phyloP scores from a whole-genome alignment of 192 early-diverging fungal genomes.

The Coemansia reversa region DNA sequence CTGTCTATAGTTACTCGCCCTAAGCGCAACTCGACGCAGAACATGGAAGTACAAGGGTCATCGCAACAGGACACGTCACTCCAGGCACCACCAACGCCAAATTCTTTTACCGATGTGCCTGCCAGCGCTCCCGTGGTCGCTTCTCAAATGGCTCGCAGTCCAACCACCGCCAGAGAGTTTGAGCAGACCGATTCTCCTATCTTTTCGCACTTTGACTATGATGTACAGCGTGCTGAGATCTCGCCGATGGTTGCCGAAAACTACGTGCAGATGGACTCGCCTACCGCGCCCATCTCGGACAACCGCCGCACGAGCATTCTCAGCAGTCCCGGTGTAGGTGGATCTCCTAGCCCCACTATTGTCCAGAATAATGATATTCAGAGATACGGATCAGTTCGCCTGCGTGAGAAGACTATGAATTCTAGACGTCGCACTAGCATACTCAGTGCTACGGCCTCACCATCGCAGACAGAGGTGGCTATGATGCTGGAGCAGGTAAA shows the following conservation, averaged over 20 bases:
- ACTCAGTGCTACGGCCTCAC: constrained; percentile 13
- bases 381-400: constrained; percentile 9
- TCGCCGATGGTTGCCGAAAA: constrained; percentile 7
- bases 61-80: constrained; percentile 7
- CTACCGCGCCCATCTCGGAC: neutral
- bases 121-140: neutral
- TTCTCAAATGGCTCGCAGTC: constrained; percentile 1
- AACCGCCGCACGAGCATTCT: constrained; percentile 3
- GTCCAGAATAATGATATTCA: neutral
- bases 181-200: constrained; percentile 27
- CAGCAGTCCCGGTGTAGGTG: neutral
- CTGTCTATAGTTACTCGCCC: constrained; percentile 14
- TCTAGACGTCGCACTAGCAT: constrained; percentile 25
- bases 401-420: constrained; percentile 11
- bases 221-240: neutral
- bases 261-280: constrained; percentile 5
- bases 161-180: constrained; percentile 11
- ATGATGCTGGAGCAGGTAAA: constrained; percentile 28
- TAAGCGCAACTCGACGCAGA: constrained; percentile 3
- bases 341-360: neutral
- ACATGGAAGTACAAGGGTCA: neutral
- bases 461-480: constrained; percentile 31
- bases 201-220: constrained; percentile 21
- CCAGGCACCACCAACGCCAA: constrained; percentile 35
- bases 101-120: constrained; percentile 27